Conservation (phyloP, 345 rosid genomes). For the Camelina neglecta region DNA sequence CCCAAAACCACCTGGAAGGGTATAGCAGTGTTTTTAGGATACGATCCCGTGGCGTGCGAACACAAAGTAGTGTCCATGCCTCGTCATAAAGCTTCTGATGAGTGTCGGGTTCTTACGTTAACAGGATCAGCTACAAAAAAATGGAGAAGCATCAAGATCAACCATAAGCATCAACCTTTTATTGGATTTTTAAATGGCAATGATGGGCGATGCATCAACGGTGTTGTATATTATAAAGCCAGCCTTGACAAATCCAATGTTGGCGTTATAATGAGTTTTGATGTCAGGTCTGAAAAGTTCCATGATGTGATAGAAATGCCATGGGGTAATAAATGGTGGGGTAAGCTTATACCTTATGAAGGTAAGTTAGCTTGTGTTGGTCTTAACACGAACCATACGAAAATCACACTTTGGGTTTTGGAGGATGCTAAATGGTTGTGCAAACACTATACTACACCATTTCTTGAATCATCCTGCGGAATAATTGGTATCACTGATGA, state of each 20-base stretch:
- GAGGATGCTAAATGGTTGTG: slow-evolving; percentile 11
- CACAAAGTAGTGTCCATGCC: slow-evolving; percentile 26
- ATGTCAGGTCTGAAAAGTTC: slow-evolving; percentile 16
- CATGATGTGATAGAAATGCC: not conserved
- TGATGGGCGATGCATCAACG: not conserved
- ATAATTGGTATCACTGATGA: not conserved
- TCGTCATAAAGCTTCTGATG: not conserved
- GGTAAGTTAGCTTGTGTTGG: slow-evolving; percentile 1
- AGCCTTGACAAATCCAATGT: not conserved
- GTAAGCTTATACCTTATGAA: not conserved
- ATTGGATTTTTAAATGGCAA: no score
- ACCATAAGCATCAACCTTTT: not conserved
- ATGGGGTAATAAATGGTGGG: not conserved
- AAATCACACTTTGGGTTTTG: slow-evolving; percentile 10
- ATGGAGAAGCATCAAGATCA: slow-evolving; percentile 2
- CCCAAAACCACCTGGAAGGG: not conserved
- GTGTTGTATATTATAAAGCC: not conserved
- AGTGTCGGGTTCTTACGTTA: slow-evolving; percentile 9
- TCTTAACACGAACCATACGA: not conserved
- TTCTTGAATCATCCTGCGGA: not conserved
- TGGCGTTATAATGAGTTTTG: not conserved
- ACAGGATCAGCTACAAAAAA: not conserved
- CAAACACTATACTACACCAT: not conserved
- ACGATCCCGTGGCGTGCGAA: not conserved
- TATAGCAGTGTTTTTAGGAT: not conserved